Base-by-base conservation (phyloP, 202 grass and related monocot genomes). In the Musa balbisiana region DNA sequence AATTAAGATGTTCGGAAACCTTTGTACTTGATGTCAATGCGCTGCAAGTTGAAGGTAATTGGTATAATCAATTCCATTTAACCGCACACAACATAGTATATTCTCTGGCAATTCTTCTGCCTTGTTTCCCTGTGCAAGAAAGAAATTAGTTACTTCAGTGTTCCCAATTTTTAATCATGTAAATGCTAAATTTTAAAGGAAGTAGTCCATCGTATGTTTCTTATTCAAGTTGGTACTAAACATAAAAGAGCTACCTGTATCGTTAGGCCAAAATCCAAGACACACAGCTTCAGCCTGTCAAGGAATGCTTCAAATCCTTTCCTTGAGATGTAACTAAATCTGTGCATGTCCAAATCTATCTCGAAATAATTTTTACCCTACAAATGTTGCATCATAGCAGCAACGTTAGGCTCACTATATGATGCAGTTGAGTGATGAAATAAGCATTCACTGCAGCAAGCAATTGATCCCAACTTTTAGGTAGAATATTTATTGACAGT, bases 321-420 rank as follows among this genome's bases (percentile, higher is more conserved):
- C 80, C 96, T 87, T 58, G 91, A 92, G 58, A 99, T 99, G 83
- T 99, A 99, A 78, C 96, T 92, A 83, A 99, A 99, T 84, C 96
- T 90, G 86, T 99, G 96, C 96, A 99, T 95, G 68, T 99, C 96
- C 83, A 99, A 87, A 85, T 99, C 96, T 58, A 99, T 86, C 84
- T 99, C 96, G 43, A 95, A 84, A 85, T 99, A 99, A 56, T 88
- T 92, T 54, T 90, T 89, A 73, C 87, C 84, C 95, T 99, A 85
- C 79, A 62, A 53, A 82, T 76, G 50, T 63, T 69, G 25, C 75
- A 67, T 16, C 67, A 67, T 51, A 1, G 17, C 16, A 6, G 3
- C 49, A 62, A 43, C 33, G 8, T 43, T 43, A 43, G 33, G 33
- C 33, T 43, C 33, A 13, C 15, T 59, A 81, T 81, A 2, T 12